A percentile compares a stretch with the other conserved stretches of the same genome.
These are phyloP conservation scores for Erigeron canadensis DNA, from an alignment of 129 eudicot genomes.

Conservation along the genomic window DNA sequence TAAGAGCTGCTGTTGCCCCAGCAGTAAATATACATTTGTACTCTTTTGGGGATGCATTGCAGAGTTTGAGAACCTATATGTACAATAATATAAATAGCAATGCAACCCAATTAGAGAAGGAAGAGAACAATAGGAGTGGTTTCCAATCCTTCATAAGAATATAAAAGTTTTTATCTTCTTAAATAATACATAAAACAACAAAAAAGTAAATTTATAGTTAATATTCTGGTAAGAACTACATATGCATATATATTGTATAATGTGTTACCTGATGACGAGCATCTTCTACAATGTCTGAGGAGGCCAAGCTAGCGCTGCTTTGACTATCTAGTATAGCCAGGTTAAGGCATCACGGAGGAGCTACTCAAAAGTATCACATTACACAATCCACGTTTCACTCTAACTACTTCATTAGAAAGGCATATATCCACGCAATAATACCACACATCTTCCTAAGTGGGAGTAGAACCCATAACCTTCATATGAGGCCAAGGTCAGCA, in stretches of 20 bases:
- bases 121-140: not conserved
- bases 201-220: not conserved
- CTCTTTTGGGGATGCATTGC: constrained; percentile 83
- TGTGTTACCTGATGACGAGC: constrained; percentile 70
- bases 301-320: constrained; percentile 64
- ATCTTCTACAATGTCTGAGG: constrained; percentile 59
- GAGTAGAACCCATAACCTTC: too few species aligned
- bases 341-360: constrained; percentile 44
- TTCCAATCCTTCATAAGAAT: not conserved
- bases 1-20: constrained; percentile 95
- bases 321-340: constrained; percentile 65
- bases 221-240: too few species aligned
- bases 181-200: not conserved
- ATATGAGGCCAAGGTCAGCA: too few species aligned
- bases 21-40: constrained; percentile 90
- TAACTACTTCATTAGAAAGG: not conserved
- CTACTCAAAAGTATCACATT: not conserved
- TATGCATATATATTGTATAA: not conserved
- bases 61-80: constrained; percentile 68
- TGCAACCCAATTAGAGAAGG: not conserved
- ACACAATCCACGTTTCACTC: constrained; percentile 1
- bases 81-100: not conserved
- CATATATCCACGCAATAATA: too few species aligned
- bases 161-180: not conserved
- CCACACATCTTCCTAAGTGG: too few species aligned